Percentiles rank a stretch among this genome's conserved stretches.
Conservation (phyloP, 2,329 filamentous ascomycete genomes). For the Diaporthe humulicola region DNA sequence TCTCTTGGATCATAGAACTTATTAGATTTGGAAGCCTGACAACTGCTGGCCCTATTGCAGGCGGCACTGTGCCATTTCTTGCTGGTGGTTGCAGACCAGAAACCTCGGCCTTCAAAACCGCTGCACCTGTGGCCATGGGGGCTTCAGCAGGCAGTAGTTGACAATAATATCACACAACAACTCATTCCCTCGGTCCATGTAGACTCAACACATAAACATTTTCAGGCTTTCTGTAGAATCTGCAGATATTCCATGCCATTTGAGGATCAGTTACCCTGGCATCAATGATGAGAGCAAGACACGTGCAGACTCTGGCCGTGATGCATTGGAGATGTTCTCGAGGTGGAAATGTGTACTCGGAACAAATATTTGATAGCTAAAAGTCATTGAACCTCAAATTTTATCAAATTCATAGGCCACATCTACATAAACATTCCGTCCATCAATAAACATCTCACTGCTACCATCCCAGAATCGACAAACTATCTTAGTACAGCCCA, state of each 20-base stretch:
- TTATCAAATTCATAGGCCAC: not conserved
- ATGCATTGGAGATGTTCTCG: not conserved
- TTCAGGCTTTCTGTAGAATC: not conserved
- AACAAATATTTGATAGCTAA: not conserved
- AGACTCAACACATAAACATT: not conserved
- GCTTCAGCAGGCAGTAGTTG: not conserved
- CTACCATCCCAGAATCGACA: not conserved
- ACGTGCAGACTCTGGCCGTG: not conserved
- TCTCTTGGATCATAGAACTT: too few species aligned
- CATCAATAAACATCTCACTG: not conserved
- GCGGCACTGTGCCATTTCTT: too few species aligned
- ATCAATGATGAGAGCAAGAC: fast-evolving
- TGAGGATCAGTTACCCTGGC: not conserved
- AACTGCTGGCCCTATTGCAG: not conserved
- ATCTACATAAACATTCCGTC: not conserved
- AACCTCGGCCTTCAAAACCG: not conserved
- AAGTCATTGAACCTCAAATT: not conserved
- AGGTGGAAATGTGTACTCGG: not conserved
- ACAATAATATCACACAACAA: too few species aligned
- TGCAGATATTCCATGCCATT: not conserved
- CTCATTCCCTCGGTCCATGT: not conserved
- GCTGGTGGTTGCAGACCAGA: too few species aligned
- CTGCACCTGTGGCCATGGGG: too few species aligned
- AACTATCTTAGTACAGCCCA: not conserved
- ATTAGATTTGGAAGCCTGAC: too few species aligned